Base-by-base conservation (phyloP, 352 stramenopile genomes). In the Thalassiosira ordinaria region DNA sequence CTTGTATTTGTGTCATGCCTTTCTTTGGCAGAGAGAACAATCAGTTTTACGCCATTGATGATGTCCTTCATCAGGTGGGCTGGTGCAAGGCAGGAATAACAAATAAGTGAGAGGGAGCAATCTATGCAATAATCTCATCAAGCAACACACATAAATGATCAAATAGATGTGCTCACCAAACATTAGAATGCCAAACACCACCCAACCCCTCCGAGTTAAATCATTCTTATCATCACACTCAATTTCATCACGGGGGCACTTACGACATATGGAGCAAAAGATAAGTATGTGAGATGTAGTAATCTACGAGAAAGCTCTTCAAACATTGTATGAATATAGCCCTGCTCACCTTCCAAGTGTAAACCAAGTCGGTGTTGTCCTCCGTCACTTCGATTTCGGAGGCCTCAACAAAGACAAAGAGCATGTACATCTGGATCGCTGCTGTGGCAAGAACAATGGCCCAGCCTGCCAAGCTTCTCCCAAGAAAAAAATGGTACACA, bases 361-460 rank as follows among this genome's bases (percentile, higher is more conserved):
- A 78, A n/a, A 70, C 44, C 13, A 78, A 55, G 29, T 78, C 68
- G 29, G n/a, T 63, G 9, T 46, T 63, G 44, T 78, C 68, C 46
- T 78, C 41, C 14, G 9, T 22, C 20, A 78, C 16, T 27, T 78
- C 68, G n/a, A 51, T 31, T 35, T 71, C 68, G 9, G 56, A 49
- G 9, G 37, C 46, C 46, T 41, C 14, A 13, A 68, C 59, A 37
- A 68, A 68, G 16, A 49, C 22, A 16, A 37, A 56, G 37, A 68
- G 39, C n/a, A 68, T 33, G 18, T 39, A 55, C 22, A 68, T 39
- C 39, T 68, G 59, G 11, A 22, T 14, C 24, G 35, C 39, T n/a
- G 56, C 39, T 14, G 46, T 46, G 2, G 29, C 29, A 35, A 55
- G n/a, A 35, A 49, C 59, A 55, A 68, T 56, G 7, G 13, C 22